phyloP scores from a whole-genome alignment of 805 yeast species.

The Yamadazyma phyllophila region DNA sequence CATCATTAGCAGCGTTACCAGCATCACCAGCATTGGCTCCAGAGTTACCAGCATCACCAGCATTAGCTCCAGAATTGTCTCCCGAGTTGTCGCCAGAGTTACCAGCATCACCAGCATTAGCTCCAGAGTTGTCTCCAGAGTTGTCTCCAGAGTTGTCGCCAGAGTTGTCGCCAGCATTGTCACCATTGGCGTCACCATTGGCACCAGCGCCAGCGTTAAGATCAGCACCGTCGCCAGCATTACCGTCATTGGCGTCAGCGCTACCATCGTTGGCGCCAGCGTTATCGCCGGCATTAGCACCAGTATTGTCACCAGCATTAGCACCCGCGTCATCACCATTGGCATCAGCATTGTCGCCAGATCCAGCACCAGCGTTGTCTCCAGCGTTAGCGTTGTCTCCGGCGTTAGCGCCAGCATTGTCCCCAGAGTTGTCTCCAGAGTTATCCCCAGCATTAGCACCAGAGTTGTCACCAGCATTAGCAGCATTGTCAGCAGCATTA shows the following conservation, averaged over 20 bases:
- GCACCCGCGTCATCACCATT: not conserved
- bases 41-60: not conserved
- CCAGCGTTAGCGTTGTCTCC: not conserved
- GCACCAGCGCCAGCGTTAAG: not conserved
- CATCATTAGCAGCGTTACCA: not conserved
- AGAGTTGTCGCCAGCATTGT: not conserved
- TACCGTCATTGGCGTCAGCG: no score
- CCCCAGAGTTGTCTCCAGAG: not conserved
- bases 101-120: not conserved
- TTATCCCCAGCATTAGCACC: not conserved
- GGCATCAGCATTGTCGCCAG: not conserved
- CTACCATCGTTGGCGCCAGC: not conserved
- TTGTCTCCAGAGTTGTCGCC: not conserved
- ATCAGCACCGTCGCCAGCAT: not conserved
- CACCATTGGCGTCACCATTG: not conserved
- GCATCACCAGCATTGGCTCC: not conserved
- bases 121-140: not conserved
- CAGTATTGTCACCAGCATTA: not conserved
- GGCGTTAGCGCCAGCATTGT: not conserved
- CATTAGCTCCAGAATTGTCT: no score
- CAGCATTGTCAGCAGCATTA: no score
- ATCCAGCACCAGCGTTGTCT: not conserved
- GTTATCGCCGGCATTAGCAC: not conserved
- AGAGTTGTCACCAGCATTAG: not conserved
- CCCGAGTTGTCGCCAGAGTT: not conserved